Evolutionary conservation across 2,329 filamentous ascomycete genomes (phyloP), one percentile per base, ranked within the genome.

Genomic region (Aspergillus piperis): DNA sequence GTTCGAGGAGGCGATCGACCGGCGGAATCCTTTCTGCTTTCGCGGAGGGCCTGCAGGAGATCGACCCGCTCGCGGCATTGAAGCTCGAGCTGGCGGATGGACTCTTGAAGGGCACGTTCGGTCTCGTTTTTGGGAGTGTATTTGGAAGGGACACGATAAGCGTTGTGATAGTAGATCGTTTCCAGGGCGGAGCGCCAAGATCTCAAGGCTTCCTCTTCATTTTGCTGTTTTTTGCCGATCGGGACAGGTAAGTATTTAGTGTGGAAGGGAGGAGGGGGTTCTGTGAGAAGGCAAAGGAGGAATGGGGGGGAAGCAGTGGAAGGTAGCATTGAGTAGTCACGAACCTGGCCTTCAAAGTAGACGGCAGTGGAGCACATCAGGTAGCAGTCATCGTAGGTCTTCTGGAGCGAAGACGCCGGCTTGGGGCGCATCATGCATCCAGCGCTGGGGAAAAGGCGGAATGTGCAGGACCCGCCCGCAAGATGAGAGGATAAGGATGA

Each of bases 351-450:
- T 80, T 99, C 95, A 76, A 96, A 97, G 79, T 96, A 97, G 56
- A 96, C 91, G 41, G 94, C 94, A 1, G 93, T 98, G 13, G 93
- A 97, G 78, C 93, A 97, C 73, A 90, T 92, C 69, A 97, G 80
- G 79, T 96, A 97, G 77, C 90, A 93, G 77, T 98, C 92, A 80
- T 98, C 94, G 80, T 98, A 98, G 58, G 92, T 96, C 84, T 96
- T 97, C 80, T 98, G 94, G 76, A 97, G 87, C 64, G 88, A 87
- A 77, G 90, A 87, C 73, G 88, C 83, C 64, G 83, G 81, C 73
- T 87, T 87, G 75, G 76, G 76, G 73, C 78, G 78, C 76, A 81
- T 84, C 80, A 82, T 83, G 72, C 62, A 62, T 62, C 59, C 41
- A 54, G 54, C 13, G 13, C 53, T 57, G 30, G 58, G 48, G 15